Conservation (phyloP, 2,329 filamentous ascomycete species). For the Corinectria fuckeliana region DNA sequence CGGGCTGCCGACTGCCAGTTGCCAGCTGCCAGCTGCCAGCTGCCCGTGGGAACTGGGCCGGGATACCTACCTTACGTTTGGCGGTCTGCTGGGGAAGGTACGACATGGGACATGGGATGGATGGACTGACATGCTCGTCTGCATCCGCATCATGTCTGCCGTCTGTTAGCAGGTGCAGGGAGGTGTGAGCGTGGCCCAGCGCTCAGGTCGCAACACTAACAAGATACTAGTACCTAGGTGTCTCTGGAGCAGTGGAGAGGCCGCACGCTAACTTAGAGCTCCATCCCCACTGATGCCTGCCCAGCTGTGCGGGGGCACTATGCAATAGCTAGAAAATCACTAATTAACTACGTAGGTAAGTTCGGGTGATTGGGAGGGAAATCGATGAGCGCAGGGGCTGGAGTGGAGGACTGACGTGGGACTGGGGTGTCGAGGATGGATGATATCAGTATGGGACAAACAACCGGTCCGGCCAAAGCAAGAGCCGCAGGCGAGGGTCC, state of each 20-base stretch:
- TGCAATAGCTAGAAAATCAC: conserved; percentile 9
- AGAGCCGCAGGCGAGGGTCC: conserved; percentile 16
- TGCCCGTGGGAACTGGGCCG: conserved; percentile 1
- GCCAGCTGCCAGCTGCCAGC: conserved; percentile 3
- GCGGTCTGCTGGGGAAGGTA: conserved; percentile 18
- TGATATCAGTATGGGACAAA: background rate
- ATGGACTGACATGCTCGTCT: conserved; percentile 14
- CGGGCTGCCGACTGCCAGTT: conserved; percentile 22
- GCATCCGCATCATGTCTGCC: conserved; percentile 6
- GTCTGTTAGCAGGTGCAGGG: conserved; percentile 17
- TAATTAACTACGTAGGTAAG: background rate
- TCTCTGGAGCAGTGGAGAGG: background rate
- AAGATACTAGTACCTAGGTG: too few species aligned
- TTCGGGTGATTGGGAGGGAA: background rate
- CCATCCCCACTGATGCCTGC: conserved; percentile 16
- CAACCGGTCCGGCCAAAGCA: conserved; percentile 21
- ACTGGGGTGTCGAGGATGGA: conserved; percentile 9
- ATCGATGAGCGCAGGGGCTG: conserved; percentile 18
- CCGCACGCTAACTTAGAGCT: conserved; percentile 18
- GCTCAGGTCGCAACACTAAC: conserved; percentile 8
- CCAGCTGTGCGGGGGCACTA: conserved; percentile 9
- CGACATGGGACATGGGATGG: too few species aligned
- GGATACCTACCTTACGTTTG: conserved; percentile 10
- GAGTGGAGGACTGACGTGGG: background rate
- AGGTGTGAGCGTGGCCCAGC: conserved; percentile 29